phyloP scores from a whole-genome alignment of 495 filamentous ascomycete species.

The Chaetomium fimeti region DNA sequence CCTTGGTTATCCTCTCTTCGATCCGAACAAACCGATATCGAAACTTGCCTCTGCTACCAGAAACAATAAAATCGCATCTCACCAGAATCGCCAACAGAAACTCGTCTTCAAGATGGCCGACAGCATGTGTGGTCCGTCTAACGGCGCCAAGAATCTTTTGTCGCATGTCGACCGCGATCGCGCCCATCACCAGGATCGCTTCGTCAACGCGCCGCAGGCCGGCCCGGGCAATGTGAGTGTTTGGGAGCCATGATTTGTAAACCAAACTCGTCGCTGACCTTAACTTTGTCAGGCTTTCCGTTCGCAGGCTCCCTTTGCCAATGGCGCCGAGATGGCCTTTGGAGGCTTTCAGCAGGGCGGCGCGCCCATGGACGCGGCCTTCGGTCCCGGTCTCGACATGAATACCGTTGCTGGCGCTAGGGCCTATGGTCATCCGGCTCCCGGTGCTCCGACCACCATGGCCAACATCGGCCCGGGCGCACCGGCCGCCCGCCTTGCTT shows the following conservation, averaged over 20 bases:
- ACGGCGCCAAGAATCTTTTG: conserved; percentile 79
- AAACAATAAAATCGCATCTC: not conserved
- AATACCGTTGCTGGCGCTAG: conserved; percentile 15
- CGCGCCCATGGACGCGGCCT: conserved; percentile 15
- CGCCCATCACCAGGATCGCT: conserved; percentile 80
- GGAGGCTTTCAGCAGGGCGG: conserved; percentile 28
- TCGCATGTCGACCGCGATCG: conserved; percentile 76
- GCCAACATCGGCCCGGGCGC: conserved; percentile 9
- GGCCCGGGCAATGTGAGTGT: conserved; percentile 24
- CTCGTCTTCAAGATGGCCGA: conserved; percentile 63
- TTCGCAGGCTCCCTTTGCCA: conserved; percentile 19
- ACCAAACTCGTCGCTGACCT: conserved; percentile 6
- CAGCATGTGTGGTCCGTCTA: conserved; percentile 83
- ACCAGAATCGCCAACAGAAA: conserved; percentile 17
- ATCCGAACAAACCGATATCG: not conserved
- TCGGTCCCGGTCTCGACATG: conserved; percentile 21
- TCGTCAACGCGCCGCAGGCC: conserved; percentile 27
- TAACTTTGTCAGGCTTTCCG: conserved; percentile 35
- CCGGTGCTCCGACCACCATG: conserved; percentile 9
- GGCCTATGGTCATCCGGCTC: conserved; percentile 5
- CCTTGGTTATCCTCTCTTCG: not conserved
- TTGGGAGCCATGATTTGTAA: not conserved
- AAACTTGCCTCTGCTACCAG: not conserved
- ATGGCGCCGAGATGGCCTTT: conserved; percentile 26
- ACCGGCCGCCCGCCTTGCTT: conserved; percentile 17